Evolutionary conservation across 805 yeast genomes (phyloP).

Genomic region (Candida quercuum): DNA sequence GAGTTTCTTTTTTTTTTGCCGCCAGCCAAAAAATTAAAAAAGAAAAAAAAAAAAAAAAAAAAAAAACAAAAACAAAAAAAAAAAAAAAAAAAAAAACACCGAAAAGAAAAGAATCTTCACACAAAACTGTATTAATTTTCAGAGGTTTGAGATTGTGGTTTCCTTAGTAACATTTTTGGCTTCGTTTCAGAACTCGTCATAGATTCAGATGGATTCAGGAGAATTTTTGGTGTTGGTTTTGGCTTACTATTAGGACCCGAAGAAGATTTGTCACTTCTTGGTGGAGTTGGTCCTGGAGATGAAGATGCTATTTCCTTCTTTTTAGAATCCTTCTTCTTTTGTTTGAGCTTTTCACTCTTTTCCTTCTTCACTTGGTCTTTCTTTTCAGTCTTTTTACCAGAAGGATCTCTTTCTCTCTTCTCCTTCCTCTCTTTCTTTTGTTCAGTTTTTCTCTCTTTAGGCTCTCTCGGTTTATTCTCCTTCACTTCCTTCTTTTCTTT

Average conservation of each 20-base stretch:
- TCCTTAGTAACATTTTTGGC: constrained; percentile 3
- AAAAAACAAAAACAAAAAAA: neutral
- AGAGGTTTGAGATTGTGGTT: neutral
- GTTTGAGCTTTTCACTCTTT: too few species aligned
- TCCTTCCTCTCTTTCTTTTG: neutral
- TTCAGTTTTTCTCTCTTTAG: too few species aligned
- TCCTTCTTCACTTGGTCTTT: neutral
- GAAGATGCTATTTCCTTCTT: constrained; percentile 2
- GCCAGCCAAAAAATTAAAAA: too few species aligned
- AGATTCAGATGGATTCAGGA: neutral
- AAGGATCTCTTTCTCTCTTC: neutral
- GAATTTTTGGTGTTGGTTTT: constrained; percentile 2
- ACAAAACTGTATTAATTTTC: too few species aligned
- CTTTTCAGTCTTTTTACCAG: neutral
- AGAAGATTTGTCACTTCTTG: neutral
- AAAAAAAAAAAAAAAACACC: constrained; percentile 1
- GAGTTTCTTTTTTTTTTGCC: too few species aligned
- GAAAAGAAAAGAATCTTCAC: neutral
- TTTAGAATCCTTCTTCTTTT: too few species aligned
- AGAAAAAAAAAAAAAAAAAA: too few species aligned
- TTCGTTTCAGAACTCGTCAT: neutral
- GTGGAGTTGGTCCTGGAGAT: constrained; percentile 1
- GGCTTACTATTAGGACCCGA: too few species aligned
- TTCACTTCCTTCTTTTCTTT: neutral
- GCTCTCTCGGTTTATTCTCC: too few species aligned